Evolutionary conservation across 306 rosid species (phyloP).

Genomic region (Luffa acutangula): DNA sequence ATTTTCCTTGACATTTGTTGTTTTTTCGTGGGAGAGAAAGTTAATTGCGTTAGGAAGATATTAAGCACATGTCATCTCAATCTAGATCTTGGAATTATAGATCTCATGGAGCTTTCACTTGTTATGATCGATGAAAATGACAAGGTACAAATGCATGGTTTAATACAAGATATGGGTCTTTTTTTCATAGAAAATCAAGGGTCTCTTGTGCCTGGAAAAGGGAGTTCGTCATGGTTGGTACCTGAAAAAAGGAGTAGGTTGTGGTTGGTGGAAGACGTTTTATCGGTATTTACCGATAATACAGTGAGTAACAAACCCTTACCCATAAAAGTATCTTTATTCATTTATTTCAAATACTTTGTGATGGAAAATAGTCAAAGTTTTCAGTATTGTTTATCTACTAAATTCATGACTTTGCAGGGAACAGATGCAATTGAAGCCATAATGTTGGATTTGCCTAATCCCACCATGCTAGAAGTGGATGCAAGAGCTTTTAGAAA

Average conservation of each 20-base stretch:
- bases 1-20: slow-evolving; percentile 13
- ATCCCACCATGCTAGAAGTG: too few relatives aligned
- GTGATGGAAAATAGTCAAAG: neutral
- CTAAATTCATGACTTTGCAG: neutral
- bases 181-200: slow-evolving; percentile 7
- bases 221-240: neutral
- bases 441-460: too few relatives aligned
- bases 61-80: slow-evolving; percentile 14
- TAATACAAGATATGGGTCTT: slow-evolving; percentile 16
- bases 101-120: slow-evolving; percentile 15
- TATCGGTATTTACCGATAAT: neutral
- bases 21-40: slow-evolving; percentile 18
- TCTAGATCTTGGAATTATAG: slow-evolving; percentile 13
- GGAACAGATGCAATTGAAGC: neutral
- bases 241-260: neutral
- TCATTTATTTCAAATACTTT: too few relatives aligned
- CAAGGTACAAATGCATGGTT: neutral
- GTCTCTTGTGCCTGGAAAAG: neutral
- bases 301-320: neutral
- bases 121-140: neutral
- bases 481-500: neutral
- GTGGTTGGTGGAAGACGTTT: neutral
- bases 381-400: too few relatives aligned
- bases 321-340: neutral
- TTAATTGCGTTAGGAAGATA: slow-evolving; percentile 1